Percentiles rank a stretch among this genome's conserved stretches.
Conservation (phyloP, 306 rosid species). For the Arachis stenosperma region DNA sequence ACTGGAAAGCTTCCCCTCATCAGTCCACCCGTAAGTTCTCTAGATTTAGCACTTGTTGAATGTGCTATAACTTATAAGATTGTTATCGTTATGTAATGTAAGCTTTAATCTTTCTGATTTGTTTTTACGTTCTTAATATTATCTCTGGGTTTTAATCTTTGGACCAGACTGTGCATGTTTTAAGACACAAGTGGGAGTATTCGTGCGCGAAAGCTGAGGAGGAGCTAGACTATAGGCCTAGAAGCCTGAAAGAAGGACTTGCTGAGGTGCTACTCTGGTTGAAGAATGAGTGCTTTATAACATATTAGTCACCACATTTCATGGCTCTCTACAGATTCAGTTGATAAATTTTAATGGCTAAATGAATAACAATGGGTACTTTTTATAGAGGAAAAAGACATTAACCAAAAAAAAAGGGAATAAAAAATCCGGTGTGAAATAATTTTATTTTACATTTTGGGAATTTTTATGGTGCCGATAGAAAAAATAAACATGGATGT, state of each 20-base stretch:
- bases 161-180: constrained; percentile 71
- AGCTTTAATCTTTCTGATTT: not conserved
- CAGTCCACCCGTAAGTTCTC: constrained; percentile 82
- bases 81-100: not conserved
- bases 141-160: constrained; percentile 31
- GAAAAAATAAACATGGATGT: too few relatives aligned
- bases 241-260: constrained; percentile 79
- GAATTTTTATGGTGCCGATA: too few relatives aligned
- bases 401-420: too few relatives aligned
- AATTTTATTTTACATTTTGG: too few relatives aligned
- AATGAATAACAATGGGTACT: not conserved
- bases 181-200: constrained; percentile 83
- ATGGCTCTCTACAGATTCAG: not conserved
- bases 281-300: constrained; percentile 65
- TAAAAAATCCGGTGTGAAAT: not conserved
- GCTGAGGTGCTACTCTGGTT: constrained; percentile 78
- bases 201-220: constrained; percentile 48
- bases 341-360: too few relatives aligned
- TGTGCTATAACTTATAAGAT: not conserved
- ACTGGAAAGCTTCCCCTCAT: constrained; percentile 78
- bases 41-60: constrained; percentile 28
- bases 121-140: constrained; percentile 4
- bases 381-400: not conserved
- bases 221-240: constrained; percentile 60
- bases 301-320: constrained; percentile 41